Base-by-base conservation (phyloP, 1,284 basidiomycete genomes). In the Ustilago tritici region DNA sequence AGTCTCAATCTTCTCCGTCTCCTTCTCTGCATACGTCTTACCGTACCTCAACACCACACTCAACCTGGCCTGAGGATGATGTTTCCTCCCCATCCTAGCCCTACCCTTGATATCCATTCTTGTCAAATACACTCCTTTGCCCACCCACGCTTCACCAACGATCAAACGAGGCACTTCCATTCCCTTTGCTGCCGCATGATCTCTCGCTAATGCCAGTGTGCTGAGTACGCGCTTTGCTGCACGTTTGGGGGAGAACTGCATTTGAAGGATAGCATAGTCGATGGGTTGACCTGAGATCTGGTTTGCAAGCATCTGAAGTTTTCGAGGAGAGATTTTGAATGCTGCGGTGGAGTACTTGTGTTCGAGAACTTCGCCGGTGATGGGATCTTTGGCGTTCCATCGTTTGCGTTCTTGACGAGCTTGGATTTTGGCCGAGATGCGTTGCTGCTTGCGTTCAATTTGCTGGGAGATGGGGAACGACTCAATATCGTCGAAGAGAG, bases 261-360 rank as follows among this genome's bases (percentile, higher is more conserved):
- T 96, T 85, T 99, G 96, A 59, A 98, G 88, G 83, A 99, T 95
- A 32, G 96, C 95, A 84, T 93, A 92, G 87, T 98, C 95, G 69
- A 86, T 82, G 3, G 84, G 84, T 56, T 84, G 81, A 2, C 81
- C 82, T 10, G 93, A 89, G 78, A 98, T 94, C 87, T 98, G 94
- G 62, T 91, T 89, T 8, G 93, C 92, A 49, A 99, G 89, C 88
- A 92, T 90, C 87, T 96, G 95, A 61, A 98, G 89, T 87, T 98
- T 98, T 65, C 95, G 90, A 77, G 93, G 93, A 10, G 94, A 95
- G 56, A 95, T 95, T 86, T 95, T 95, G 90, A 98, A 96, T 82
- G 91, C 91, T 4, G 92, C 91, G 0, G 95, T 98, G 28, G 92
- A 93, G 84, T 93, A 93, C 89, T 94, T 93, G 88, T 95, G 94